Percentiles rank a stretch among this genome's conserved stretches.
Conservation (phyloP, 495 filamentous ascomycete genomes). For the Daldinia vernicosa region DNA sequence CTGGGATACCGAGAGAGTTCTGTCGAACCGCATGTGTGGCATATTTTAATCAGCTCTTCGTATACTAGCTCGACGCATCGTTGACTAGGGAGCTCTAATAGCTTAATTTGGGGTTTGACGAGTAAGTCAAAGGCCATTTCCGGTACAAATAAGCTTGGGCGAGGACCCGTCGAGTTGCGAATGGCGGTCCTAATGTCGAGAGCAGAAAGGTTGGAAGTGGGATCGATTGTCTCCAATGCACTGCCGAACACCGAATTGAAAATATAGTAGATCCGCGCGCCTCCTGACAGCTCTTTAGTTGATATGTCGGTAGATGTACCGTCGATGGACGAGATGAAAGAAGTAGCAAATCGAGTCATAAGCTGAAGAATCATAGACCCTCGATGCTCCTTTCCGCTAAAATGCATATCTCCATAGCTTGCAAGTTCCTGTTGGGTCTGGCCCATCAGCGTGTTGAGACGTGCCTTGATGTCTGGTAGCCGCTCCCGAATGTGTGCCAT, state of each 20-base stretch:
- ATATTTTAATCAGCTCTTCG: constrained; percentile 99
- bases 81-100: constrained; percentile 94
- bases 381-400: constrained; percentile 95
- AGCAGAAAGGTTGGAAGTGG: constrained; percentile 90
- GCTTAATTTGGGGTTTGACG: constrained; percentile 98
- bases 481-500: constrained; percentile 97
- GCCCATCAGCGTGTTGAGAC: constrained; percentile 97
- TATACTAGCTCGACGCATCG: constrained; percentile 98
- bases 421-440: constrained; percentile 99
- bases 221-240: constrained; percentile 94
- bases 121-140: constrained; percentile 97
- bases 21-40: constrained; percentile 96
- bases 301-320: constrained; percentile 98
- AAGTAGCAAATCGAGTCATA: constrained; percentile 98
- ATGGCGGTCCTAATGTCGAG: constrained; percentile 99
- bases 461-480: constrained; percentile 96
- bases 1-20: constrained; percentile 92
- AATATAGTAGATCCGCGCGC: constrained; percentile 98
- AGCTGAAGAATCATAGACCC: constrained; percentile 94
- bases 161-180: constrained; percentile 95
- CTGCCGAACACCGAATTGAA: constrained; percentile 99
- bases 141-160: constrained; percentile 94
- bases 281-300: constrained; percentile 97
- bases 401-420: constrained; percentile 97
- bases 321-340: constrained; percentile 98